These are phyloP conservation scores for Panellus pusillus DNA, from an alignment of 768 basidiomycete species.

Conservation along the genomic window DNA sequence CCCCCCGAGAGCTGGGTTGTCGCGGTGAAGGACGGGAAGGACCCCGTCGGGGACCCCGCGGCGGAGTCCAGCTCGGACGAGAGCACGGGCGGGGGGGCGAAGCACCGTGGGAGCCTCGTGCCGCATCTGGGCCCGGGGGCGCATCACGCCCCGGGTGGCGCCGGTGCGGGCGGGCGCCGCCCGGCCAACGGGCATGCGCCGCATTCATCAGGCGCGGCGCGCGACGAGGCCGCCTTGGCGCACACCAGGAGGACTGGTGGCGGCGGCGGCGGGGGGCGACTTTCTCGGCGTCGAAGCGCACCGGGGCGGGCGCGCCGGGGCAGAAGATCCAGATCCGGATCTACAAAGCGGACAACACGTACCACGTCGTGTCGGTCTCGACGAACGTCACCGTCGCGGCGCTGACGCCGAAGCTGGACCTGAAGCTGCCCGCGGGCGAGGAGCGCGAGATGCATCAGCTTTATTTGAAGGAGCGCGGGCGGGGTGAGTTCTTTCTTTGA, in stretches of 20 bases:
- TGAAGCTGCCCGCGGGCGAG: constrained; percentile 28
- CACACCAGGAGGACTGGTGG: too few relatives aligned
- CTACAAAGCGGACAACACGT: constrained; percentile 70
- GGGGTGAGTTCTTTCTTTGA: constrained; percentile 52
- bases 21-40: constrained; percentile 40
- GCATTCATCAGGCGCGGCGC: too few relatives aligned
- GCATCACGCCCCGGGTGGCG: too few relatives aligned
- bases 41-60: constrained; percentile 17
- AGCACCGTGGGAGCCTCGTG: neutral
- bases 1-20: constrained; percentile 81
- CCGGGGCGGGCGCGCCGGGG: neutral
- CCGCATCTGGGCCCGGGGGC: too few relatives aligned
- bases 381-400: constrained; percentile 49
- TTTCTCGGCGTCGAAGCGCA: neutral
- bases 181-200: too few relatives aligned
- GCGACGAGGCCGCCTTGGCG: too few relatives aligned
- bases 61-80: constrained; percentile 34
- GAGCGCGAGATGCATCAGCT: constrained; percentile 50
- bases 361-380: constrained; percentile 66
- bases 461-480: constrained; percentile 74
- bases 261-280: too few relatives aligned
- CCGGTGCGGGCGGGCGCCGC: too few relatives aligned
- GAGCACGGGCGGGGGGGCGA: constrained; percentile 12
- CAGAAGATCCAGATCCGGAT: constrained; percentile 80
- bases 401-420: constrained; percentile 20